Conservation (phyloP, 129 eudicot genomes). For the Pseudognaphalium luteoalbum region DNA sequence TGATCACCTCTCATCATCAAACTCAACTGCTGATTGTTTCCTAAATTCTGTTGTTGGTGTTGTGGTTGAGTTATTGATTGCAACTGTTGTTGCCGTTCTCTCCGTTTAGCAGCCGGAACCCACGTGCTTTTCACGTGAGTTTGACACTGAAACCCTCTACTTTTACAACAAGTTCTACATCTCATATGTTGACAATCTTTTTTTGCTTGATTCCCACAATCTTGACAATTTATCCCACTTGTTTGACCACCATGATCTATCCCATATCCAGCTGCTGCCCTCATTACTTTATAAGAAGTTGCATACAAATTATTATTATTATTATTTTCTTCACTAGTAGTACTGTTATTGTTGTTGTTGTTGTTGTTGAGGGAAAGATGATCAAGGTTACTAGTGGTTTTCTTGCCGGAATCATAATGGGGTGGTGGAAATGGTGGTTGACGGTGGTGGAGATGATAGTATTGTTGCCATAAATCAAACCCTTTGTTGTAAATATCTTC, state of each 20-base stretch:
- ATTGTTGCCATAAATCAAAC: conserved; percentile 84
- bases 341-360: conserved; percentile 25
- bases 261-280: conserved; percentile 31
- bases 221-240: conserved; percentile 61
- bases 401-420: conserved; percentile 37
- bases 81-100: conserved; percentile 67
- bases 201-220: conserved; percentile 89
- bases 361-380: conserved; percentile 35
- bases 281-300: conserved; percentile 43
- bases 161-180: conserved; percentile 85
- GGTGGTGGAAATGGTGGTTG: conserved; percentile 24
- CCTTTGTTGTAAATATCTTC: conserved; percentile 86
- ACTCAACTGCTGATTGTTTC: conserved; percentile 36
- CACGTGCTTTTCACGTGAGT: conserved; percentile 90
- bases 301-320: conserved; percentile 16
- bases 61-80: conserved; percentile 15
- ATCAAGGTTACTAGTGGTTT: conserved; percentile 20
- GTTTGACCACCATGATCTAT: conserved; percentile 29
- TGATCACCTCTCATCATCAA: conserved; percentile 51
- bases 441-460: conserved; percentile 56
- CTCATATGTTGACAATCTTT: conserved; percentile 71
- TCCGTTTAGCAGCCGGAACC: conserved; percentile 87
- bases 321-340: not conserved
- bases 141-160: conserved; percentile 74
- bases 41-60: conserved; percentile 36